Base-by-base conservation (phyloP, 2,329 filamentous ascomycete genomes). In the Alternaria incomplexa region DNA sequence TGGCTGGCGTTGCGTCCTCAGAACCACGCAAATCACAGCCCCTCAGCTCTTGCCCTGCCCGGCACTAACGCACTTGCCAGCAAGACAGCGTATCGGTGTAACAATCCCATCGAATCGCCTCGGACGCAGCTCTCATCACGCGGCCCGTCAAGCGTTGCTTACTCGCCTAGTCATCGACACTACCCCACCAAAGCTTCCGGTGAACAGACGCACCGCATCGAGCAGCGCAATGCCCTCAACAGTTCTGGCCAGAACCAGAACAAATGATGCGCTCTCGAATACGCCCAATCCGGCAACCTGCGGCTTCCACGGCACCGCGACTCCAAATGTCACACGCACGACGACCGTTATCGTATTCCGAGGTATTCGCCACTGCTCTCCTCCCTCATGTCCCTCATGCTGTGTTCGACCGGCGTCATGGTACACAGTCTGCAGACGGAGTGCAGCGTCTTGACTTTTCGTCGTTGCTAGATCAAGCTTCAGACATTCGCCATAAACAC, bases 41-140 rank as follows among this genome's bases (percentile, higher is more conserved):
- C 66, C 68, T 69, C 64, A 75, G 48, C 62, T 71, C 66, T 61
- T 48, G 56, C 58, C 58, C 63, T 68, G 64, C 62, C 63, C 25
- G 56, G 23, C 58, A 61, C 63, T 66, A 61, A 48, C 63, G 56
- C 62, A 58, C 63, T 57, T 65, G 73, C 73, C 77, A 76, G 72
- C 64, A 55, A 73, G 72, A 73, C 77, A 78, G 72, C 69, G 75
- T 78, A 71, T 70, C 69, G 51, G 73, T 76, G 73, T 73, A 76
- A 77, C 73, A 69, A 28, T 67, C 69, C 43, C 62, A 58, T 60
- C 68, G 64, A 69, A 68, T 70, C 63, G 54, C 61, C 66, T 66
- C 67, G 62, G 62, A 66, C 56, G 46, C 58, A 58, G 62, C 64
- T 64, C 56, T 64, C 64, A 68, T 72, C 67, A 68, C 66, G 68